Evolutionary conservation across 495 filamentous ascomycete species (phyloP), one percentile per base, ranked within the genome.

Genomic region (Penicillium argentinense): DNA sequence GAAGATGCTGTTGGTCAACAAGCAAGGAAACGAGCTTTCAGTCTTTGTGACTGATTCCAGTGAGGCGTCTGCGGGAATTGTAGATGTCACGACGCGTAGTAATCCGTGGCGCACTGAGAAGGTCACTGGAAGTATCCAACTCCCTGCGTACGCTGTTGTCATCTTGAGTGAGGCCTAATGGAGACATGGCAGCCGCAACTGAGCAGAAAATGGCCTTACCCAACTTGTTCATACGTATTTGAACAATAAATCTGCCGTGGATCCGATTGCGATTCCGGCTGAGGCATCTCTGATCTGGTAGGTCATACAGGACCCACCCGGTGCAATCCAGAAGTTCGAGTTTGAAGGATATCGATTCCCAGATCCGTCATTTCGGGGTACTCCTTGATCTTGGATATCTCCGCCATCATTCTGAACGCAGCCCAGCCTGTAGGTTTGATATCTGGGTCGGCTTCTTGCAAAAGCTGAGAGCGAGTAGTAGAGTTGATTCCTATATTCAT

Each of bases 341-440:
- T 33, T 44, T 33, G 23, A 3, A 28, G 22, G 11, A 33, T n/a
- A 13, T 25, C 21, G n/a, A 44, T 36, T 9, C 33, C 28, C 1
- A 44, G 28, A 8, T 44, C 28, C 9, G 19, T 30, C 8, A 30
- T 18, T 22, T 29, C 4, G 9, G 44, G 44, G 21, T 47, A 18
- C 3, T 38, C 25, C 17, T 47, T 38, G 9, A 47, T 47, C 5
- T 39, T 47, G 12, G 44, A 47, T 18, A 39, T 24, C 9, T 39
- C 44, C 5, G 44, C 34, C 44, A 47, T 47, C 44, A 47, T 47
- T 32, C 44, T 39, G n/a, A 47, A 29, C 1, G 44, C 44, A 13
- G 44, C 44, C 44, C 44, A 47, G 5, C 44, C 44, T 13, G 44
- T 47, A 12, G 44, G 44, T 12, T 47, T 23, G 14, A 24, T 12